A percentile compares a stretch with the other conserved stretches of the same genome.
phyloP scores from a whole-genome alignment of 2,329 filamentous ascomycete species.

The Aspergillus sp. region DNA sequence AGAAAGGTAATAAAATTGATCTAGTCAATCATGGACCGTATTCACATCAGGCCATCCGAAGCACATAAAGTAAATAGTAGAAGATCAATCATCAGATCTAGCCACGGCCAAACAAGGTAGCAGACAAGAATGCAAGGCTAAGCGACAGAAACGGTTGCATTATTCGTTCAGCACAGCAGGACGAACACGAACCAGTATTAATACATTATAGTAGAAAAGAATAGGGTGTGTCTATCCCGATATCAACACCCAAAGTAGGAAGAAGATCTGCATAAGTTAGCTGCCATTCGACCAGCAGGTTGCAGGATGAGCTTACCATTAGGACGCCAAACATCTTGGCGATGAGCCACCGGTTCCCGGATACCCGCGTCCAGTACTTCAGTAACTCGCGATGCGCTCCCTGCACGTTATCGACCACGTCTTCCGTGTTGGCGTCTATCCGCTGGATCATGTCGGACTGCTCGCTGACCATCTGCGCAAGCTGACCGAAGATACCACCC shows the following conservation, averaged over 20 bases:
- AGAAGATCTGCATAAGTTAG: slow-evolving; percentile 64
- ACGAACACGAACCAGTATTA: slow-evolving; percentile 29
- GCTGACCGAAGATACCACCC: slow-evolving; percentile 87
- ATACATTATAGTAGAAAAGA: slow-evolving; percentile 31
- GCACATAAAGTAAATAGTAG: neutral
- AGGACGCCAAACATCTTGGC: slow-evolving; percentile 79
- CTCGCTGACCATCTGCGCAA: slow-evolving; percentile 95
- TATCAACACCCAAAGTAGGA: slow-evolving; percentile 72
- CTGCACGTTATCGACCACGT: slow-evolving; percentile 97
- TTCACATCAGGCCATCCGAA: neutral
- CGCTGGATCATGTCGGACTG: slow-evolving; percentile 97
- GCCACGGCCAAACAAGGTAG: slow-evolving; percentile 1
- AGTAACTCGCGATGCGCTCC: slow-evolving; percentile 92
- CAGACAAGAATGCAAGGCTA: slow-evolving; percentile 1
- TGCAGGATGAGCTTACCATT: slow-evolving; percentile 58
- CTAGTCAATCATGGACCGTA: neutral
- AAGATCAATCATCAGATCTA: slow-evolving; percentile 6
- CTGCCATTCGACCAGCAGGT: neutral
- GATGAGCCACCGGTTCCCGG: slow-evolving; percentile 92
- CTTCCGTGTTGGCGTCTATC: slow-evolving; percentile 96
- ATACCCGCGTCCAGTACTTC: slow-evolving; percentile 95
- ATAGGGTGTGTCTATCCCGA: slow-evolving; percentile 35
- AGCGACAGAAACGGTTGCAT: slow-evolving; percentile 22
- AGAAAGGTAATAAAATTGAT: neutral
- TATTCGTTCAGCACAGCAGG: slow-evolving; percentile 19